Base-by-base conservation (phyloP, 2,329 filamentous ascomycete genomes). In the Teratosphaeriaceae sp. region DNA sequence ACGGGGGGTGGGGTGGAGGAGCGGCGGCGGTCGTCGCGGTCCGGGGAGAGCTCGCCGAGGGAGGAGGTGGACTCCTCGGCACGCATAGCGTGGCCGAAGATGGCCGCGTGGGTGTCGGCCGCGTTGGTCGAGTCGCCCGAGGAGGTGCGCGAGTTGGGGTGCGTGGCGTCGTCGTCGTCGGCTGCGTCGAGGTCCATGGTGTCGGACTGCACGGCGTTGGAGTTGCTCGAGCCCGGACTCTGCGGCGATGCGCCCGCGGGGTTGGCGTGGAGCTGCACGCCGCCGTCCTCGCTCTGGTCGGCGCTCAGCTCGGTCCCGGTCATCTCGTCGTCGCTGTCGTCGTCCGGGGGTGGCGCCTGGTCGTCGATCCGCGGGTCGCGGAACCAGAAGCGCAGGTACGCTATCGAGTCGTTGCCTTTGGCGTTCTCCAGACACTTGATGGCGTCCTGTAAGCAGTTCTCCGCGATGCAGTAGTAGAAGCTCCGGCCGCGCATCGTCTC, bases 401-500 rank as follows among this genome's bases (percentile, higher is more conserved):
- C 87, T 56, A 94, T 92, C 2, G 88, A 94, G 61, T 94, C 86
- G 55, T 94, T 94, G 21, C 84, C 83, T 61, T 94, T 94, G 18
- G 88, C 87, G 51, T 84, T 84, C 63, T 94, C 88, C 23, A 94
- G 66, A 55, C 84, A 89, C 48, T 79, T 77, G 24, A 90, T 79
- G 3, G 86, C 86, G 53, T 92, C 85, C 7, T 76, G 70, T 21
- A 92, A 70, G 53, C 85, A 92, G 47, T 80, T 83, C 53, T 85
- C 79, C 44, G 85, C 78, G 39, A 94, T 92, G 58, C 85, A 90
- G 55, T 88, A 85, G 62, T 94, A 94, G 62, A 94, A 94, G 60
- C 85, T 89, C 53, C 82, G 82, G 31, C 85, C 80, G 50, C 80
- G 75, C 49, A 94, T 75, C 42, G 84, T 74, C 19, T 81, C 75